Conservation (phyloP, 1,139 yeast species). For the Pneumocystis sp. region DNA sequence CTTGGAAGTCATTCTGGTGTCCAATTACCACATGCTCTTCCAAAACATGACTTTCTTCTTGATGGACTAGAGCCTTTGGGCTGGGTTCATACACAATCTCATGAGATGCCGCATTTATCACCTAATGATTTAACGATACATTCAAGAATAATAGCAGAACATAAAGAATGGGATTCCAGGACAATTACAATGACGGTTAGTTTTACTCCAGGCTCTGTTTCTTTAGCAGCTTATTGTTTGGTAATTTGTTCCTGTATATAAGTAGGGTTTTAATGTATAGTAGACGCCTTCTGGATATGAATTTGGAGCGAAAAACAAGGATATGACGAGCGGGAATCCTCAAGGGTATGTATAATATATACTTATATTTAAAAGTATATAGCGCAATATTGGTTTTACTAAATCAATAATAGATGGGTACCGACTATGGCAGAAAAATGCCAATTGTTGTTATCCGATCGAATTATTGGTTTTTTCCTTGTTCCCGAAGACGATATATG, state of each 20-base stretch:
- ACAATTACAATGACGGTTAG: slow-evolving; percentile 51
- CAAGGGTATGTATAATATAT: slow-evolving; percentile 7
- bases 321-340: slow-evolving; percentile 19
- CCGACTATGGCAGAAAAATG: slow-evolving; percentile 44
- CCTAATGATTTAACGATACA: slow-evolving; percentile 58
- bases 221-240: slow-evolving; percentile 52
- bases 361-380: background rate
- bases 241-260: background rate
- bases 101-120: slow-evolving; percentile 46
- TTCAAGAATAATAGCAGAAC: slow-evolving; percentile 30
- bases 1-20: slow-evolving; percentile 58
- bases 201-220: slow-evolving; percentile 72
- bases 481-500: slow-evolving; percentile 78
- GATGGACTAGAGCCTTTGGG: slow-evolving; percentile 28
- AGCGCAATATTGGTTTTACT: slow-evolving; percentile 26
- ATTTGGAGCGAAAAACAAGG: slow-evolving; percentile 65
- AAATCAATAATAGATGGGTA: slow-evolving; percentile 38
- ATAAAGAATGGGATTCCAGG: slow-evolving; percentile 26
- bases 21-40: slow-evolving; percentile 30
- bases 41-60: slow-evolving; percentile 20
- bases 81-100: slow-evolving; percentile 34
- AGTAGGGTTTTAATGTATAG: background rate
- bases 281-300: slow-evolving; percentile 44
- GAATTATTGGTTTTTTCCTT: slow-evolving; percentile 64
- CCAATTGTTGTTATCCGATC: slow-evolving; percentile 62